Evolutionary conservation across 495 filamentous ascomycete species (phyloP).

Genomic region (Hypomontagnella submonticulosa): DNA sequence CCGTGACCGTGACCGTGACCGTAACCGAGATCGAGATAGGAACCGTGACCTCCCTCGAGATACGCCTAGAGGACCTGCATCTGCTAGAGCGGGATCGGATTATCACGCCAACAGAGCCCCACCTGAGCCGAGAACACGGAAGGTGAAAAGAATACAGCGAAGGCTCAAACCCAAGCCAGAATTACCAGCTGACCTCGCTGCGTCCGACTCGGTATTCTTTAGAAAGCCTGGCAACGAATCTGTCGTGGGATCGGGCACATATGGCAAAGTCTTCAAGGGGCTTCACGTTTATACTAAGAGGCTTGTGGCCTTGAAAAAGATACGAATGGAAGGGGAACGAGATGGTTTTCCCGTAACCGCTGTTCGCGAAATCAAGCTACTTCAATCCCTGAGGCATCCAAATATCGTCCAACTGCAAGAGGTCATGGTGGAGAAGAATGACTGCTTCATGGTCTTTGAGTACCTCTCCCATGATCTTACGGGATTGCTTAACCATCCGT

Average conservation of each 20-base stretch:
- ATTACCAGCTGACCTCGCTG: conserved; percentile 74
- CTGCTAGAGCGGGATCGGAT: conserved; percentile 63
- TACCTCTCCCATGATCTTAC: conserved; percentile 91
- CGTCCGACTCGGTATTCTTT: conserved; percentile 87
- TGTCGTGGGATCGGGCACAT: conserved; percentile 91
- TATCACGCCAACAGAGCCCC: conserved; percentile 58
- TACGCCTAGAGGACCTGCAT: conserved; percentile 61
- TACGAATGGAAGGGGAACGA: conserved; percentile 88
- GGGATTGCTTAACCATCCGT: conserved; percentile 87
- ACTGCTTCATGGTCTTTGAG: conserved; percentile 99
- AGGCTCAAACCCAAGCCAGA: conserved; percentile 76
- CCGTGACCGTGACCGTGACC: conserved; percentile 9
- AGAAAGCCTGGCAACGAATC: conserved; percentile 94
- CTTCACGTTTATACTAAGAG: conserved; percentile 92
- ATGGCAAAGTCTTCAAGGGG: conserved; percentile 99
- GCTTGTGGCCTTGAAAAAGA: conserved; percentile 93
- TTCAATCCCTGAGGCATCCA: conserved; percentile 89
- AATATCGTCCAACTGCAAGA: conserved; percentile 91
- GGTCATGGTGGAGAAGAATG: conserved; percentile 98
- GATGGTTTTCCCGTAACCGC: conserved; percentile 98
- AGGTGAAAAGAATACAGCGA: conserved; percentile 75
- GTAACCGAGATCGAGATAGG: conserved; percentile 44
- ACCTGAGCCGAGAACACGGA: conserved; percentile 63
- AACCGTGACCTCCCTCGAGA: conserved; percentile 62
- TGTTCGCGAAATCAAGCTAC: conserved; percentile 93